phyloP scores from a whole-genome alignment of 306 rosid genomes.

The Cicer judaicum region DNA sequence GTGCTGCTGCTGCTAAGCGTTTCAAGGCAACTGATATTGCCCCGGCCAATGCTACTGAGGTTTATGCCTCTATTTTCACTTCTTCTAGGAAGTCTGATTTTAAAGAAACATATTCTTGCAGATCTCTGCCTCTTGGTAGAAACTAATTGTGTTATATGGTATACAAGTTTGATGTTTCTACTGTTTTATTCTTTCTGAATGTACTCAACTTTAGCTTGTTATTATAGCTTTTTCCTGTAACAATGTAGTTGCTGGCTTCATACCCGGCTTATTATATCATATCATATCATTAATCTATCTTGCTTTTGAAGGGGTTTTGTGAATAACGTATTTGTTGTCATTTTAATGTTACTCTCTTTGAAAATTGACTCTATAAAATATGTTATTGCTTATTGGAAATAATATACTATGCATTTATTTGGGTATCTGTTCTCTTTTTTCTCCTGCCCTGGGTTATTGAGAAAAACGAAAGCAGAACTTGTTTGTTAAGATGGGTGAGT shows the following conservation, averaged over 20 bases:
- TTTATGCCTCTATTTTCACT: conserved; percentile 88
- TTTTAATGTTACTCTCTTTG: not conserved
- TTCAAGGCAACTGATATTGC: conserved; percentile 77
- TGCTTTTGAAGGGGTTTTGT: conserved; percentile 22
- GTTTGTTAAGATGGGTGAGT: not conserved
- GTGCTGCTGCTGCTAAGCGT: conserved; percentile 50
- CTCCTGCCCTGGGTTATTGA: not conserved
- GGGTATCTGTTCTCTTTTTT: not conserved
- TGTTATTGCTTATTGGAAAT: not conserved
- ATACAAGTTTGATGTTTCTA: not conserved
- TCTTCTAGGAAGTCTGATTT: conserved; percentile 78
- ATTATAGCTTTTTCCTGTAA: conserved; percentile 21
- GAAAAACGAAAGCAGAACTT: not conserved
- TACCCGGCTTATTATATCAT: not conserved
- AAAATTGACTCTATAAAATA: not conserved
- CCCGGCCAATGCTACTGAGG: conserved; percentile 78
- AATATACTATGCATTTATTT: not conserved
- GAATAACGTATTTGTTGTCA: not conserved
- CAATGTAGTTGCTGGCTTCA: conserved; percentile 9
- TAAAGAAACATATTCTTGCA: conserved; percentile 74
- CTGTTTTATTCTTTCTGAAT: conserved; percentile 18
- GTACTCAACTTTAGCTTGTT: conserved; percentile 26
- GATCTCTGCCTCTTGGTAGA: conserved; percentile 94
- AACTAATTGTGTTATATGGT: conserved; percentile 56
- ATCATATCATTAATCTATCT: conserved; percentile 9